Base-by-base conservation (phyloP, 805 yeast species). In the Candida golubevii region DNA sequence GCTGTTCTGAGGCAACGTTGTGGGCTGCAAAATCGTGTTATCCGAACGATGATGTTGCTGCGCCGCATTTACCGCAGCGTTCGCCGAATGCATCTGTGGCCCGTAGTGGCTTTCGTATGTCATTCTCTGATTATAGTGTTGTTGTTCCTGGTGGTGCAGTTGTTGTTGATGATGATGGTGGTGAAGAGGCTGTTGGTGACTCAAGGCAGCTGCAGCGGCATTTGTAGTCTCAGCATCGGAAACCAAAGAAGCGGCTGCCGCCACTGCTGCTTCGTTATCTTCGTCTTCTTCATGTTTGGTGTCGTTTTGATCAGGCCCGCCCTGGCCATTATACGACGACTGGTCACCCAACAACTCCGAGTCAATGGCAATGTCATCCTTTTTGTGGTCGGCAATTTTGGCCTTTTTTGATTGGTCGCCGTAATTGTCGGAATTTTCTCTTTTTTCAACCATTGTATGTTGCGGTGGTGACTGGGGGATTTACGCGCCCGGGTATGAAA, bases 321-420 rank as follows among this genome's bases (percentile, higher is more conserved):
- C 32, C 6, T 10, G n/a, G 14, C 32, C 39, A 23, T 38, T 50
- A 52, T 63, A 65, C 34, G 65, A 62, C 35, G 64, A 61, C 44
- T 69, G 72, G 50, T 71, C 74, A 35, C 67, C 70, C 50, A 71
- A 63, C 48, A 71, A 61, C 49, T 69, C 75, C 31, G 71, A 64
- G 54, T 69, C 75, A 42, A 70, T 71, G 42, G 69, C 71, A 35
- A 62, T 53, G 39, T 54, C 58, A 6, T 54, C 54, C 30, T 53
- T 51, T 34, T 54, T 53, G 18, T 29, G 35, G 23, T 46, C 50
- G 42, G 44, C 54, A 26, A 41, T 46, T 39, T 52, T 52, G 23
- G 41, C 34, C 33, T 51, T 53, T 37, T 53, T 53, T 40, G 45
- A 15, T 28, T 43, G 48, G 29, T 46, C 49, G 33, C 40, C 52